Evolutionary conservation across 305 asterid genomes (phyloP), one percentile per base, ranked within the genome.

Genomic region (Plantago rigida): DNA sequence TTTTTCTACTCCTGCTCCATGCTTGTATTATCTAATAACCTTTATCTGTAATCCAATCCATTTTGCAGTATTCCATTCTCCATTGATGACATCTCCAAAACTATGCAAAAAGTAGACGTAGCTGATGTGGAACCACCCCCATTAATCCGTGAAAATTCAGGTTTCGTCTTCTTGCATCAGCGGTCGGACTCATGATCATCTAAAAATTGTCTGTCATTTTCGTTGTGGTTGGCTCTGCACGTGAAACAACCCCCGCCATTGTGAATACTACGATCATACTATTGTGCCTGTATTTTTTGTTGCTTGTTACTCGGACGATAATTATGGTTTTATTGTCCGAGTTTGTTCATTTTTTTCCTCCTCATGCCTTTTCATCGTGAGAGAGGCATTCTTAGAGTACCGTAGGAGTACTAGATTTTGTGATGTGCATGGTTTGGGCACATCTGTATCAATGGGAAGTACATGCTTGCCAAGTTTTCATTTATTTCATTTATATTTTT

Each of bases 1-100:
- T 36, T 6, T 4, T 41, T 41, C 46, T 41, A 9, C 42, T 9
- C 46, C 45, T 41, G 46, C 46, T 9, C 46, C 3, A 3, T 41
- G 46, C 10, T 10, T 41, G 10, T 31, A 3, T 31, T 31, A 31
- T 31, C 2, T 41, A 41, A 41, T 9, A 1, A 41, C 46, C 46
- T 41, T 41, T 41, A 2, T 41, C 46, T 41, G 46, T 41, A 41
- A 41, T 9, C 19, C 1, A 46, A 59, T 26, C 13, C 29, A 39
- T 62, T 54, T 52, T 79, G 86, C 96, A 92, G 99, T 77, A 89
- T 92, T 54, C 99, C 99, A 0, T 92, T 92, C 81, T 83, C 99
- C 3, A 90, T 92, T 76, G 97, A 92, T 68, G 97, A 92, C 78
- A 82, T 92, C 65, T 92, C 97, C 73, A 92, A 84, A 77, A 72